Base-by-base conservation (phyloP, 1,284 basidiomycete genomes). In the Pterulicium gracile region DNA sequence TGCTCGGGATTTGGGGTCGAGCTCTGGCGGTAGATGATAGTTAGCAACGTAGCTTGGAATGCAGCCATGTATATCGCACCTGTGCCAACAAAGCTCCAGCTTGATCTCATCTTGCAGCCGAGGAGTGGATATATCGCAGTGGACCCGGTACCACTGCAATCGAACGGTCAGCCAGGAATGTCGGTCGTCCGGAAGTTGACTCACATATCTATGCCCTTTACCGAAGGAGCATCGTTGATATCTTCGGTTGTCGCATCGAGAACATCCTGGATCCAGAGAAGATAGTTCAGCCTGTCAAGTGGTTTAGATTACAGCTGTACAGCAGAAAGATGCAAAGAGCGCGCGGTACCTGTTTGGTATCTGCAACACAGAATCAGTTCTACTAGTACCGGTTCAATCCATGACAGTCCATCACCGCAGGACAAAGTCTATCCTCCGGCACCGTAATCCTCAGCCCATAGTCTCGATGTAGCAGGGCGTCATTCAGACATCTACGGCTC, bases 101-200 rank as follows among this genome's bases (percentile, higher is more conserved):
- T 58, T 1, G 70, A 59, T 27, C 80, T 66, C 18, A 78, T 59
- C 2, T 64, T 69, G 56, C 81, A 84, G 0, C 76, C 75, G 0
- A 98, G 71, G 0, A 96, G 66, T 0, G 93, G 83, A 54, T 97
- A 98, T 51, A 98, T 92, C 0, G 80, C 88, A 0, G 88, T 87
- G 4, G 92, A 82, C 0, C 94, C 94, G 4, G 91, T 95, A 14
- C 94, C 94, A 35, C 92, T 94, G 52, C 20, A 14, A 18, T 45
- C 27, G 50, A 52, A 45, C 40, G 24, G 23, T 5, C 24, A 45
- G 21, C n/a, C 42, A 4, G 17, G 22, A 4, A 34, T 46, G 23
- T 22, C 4, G 2, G n/a, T 20, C 5, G 20, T 49, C 13, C 35
- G 1, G 27, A 44, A 18, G 20, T 19, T 27, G 5, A 56, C 68